phyloP scores from a whole-genome alignment of 2,329 filamentous ascomycete species.

The Corynespora cassiicola region DNA sequence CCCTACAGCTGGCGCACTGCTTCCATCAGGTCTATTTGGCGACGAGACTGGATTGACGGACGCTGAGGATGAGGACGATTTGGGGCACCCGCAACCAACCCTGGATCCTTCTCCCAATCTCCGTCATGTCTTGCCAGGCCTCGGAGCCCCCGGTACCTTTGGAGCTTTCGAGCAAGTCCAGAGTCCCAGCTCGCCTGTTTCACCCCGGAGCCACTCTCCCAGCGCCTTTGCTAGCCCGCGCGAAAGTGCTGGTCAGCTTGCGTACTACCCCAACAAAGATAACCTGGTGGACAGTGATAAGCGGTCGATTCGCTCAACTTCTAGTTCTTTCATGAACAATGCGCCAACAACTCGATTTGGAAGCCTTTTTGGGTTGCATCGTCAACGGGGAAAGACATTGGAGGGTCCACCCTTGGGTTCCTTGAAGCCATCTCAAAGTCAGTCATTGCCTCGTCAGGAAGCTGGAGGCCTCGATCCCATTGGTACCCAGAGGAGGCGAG shows the following conservation, averaged over 20 bases:
- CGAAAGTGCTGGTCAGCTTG: conserved; percentile 53
- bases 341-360: conserved; percentile 61
- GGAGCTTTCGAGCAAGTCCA: conserved; percentile 36
- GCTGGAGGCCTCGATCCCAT: conserved; percentile 54
- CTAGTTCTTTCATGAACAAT: conserved; percentile 56
- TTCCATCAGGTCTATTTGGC: conserved; percentile 72
- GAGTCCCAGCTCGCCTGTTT: conserved; percentile 52
- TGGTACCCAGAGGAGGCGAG: conserved; percentile 59
- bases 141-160: conserved; percentile 50
- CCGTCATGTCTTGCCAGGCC: conserved; percentile 45
- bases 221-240: conserved; percentile 56
- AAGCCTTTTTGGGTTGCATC: conserved; percentile 65
- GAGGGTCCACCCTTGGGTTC: conserved; percentile 72
- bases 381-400: conserved; percentile 66
- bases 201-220: conserved; percentile 50
- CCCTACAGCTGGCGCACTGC: conserved; percentile 74
- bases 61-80: conserved; percentile 39
- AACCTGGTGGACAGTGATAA: conserved; percentile 52
- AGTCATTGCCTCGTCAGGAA: conserved; percentile 73
- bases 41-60: conserved; percentile 65
- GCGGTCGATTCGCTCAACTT: conserved; percentile 55
- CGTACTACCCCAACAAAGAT: conserved; percentile 47
- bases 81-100: conserved; percentile 25
- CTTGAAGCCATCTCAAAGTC: conserved; percentile 74
- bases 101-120: conserved; percentile 38